These are phyloP conservation scores for Bacidia rubella DNA, from an alignment of 495 filamentous ascomycete genomes.

Conservation along the genomic window DNA sequence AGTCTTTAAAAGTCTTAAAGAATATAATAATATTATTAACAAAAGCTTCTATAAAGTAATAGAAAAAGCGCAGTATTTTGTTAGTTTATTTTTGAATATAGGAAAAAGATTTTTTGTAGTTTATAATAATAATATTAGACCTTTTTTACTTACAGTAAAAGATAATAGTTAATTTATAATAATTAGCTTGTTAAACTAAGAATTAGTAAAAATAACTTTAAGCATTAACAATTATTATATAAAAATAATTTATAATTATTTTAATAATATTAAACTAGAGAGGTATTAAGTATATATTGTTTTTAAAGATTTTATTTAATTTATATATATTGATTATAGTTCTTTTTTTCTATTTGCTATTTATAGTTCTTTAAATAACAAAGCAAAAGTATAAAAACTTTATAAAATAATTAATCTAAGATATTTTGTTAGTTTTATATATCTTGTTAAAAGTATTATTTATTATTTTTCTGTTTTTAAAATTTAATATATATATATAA, in stretches of 20 bases:
- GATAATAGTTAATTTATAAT: constrained; percentile 3
- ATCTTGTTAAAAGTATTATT: neutral
- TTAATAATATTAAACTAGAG: neutral
- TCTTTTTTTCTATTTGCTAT: neutral
- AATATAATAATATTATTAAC: constrained; percentile 1
- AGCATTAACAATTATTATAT: neutral
- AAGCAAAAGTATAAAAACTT: constrained; percentile 1
- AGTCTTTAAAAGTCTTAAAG: neutral
- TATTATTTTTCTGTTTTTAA: constrained; percentile 1
- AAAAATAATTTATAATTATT: neutral
- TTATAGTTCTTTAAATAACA: neutral
- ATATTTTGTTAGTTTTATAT: neutral
- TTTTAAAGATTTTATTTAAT: neutral
- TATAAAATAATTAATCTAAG: neutral
- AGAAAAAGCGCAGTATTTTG: neutral
- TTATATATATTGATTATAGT: neutral
- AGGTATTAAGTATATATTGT: neutral
- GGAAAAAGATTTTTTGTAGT: neutral
- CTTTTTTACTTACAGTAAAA: neutral
- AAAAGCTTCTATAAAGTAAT: neutral
- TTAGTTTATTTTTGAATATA: constrained; percentile 1
- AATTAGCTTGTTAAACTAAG: neutral
- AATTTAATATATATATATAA: neutral
- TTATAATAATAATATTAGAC: constrained; percentile 2
- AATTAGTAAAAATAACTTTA: constrained; percentile 6